Conservation (phyloP, 257 asterid species). For the Capsicum chinense region DNA sequence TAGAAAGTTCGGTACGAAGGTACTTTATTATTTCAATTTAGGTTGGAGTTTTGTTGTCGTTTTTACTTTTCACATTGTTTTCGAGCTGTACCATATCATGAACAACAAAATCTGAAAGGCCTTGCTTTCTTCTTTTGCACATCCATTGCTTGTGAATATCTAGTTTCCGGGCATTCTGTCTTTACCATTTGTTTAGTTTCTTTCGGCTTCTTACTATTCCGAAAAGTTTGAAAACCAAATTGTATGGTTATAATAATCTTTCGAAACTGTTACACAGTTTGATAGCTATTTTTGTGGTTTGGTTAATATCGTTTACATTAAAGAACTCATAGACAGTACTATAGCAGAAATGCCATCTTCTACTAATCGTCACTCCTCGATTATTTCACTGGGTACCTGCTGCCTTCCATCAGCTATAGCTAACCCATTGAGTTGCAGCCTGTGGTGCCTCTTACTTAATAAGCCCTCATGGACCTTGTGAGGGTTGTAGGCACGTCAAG, state of each 20-base stretch:
- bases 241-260: not conserved
- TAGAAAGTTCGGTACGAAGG: constrained; percentile 18
- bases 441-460: not conserved
- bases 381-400: not conserved
- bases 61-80: constrained; percentile 10
- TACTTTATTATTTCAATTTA: constrained; percentile 18
- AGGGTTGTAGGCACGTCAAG: not conserved
- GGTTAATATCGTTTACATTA: not conserved
- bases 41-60: not conserved
- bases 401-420: not conserved
- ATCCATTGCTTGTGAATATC: not conserved
- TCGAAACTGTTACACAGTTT: not conserved
- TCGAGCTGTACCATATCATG: constrained; percentile 7
- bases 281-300: not conserved
- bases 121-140: not conserved
- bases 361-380: not conserved
- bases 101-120: not conserved
- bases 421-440: not conserved
- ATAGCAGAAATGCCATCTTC: not conserved
- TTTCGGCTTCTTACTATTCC: not conserved
- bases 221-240: not conserved
- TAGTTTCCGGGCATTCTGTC: not conserved
- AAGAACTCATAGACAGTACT: not conserved
- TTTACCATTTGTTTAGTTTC: constrained; percentile 5
- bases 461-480: not conserved